Base-by-base conservation (phyloP, 192 early-diverging fungal species). In the Backusella luteola region DNA sequence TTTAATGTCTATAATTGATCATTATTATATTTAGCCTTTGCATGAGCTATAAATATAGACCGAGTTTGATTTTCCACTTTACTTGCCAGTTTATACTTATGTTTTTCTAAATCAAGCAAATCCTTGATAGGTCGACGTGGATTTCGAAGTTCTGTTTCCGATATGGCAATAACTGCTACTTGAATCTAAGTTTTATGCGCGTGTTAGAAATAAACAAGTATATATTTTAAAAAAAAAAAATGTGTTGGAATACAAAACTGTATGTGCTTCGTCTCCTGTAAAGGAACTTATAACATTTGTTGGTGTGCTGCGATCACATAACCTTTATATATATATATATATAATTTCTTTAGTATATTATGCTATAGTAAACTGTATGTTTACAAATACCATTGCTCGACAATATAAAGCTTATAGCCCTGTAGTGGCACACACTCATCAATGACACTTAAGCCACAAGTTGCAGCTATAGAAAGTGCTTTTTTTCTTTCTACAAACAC, bases 341-440 rank as follows among this genome's bases (percentile, higher is more conserved):
- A 71, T 26, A 6, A 1, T 6, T 23, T n/a, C 32, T 42, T 69
- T 23, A 69, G n/a, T 39, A 6, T 15, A 44, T 3, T 41, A 6
- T 41, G 3, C 6, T 3, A 15, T 42, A 29, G 12, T 21, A 44
- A 15, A 44, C 9, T 6, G 14, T 8, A 14, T 8, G 4, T 26
- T 44, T 34, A 15, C 14, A 19, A 14, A 46, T 79, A 86, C 85
- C 85, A 86, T 78, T 86, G 85, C 46, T 86, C 85, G 2, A 86
- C 85, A 76, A 86, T 77, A 52, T 86, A 86, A 23, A 84, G 46
- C 29, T 81, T 80, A 69, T 86, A 86, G 1, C 85, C 85, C 34
- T 80, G 75, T 41, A 86, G 56, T 41, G 66, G 29, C 29, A 66
- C 32, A 49, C 82, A 77, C 38, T 74, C 73, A 21, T 38, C 35